Percentiles rank a stretch among this genome's conserved stretches.
Evolutionary conservation across 257 asterid species (phyloP).

Genomic region (Solanum lignicaule): DNA sequence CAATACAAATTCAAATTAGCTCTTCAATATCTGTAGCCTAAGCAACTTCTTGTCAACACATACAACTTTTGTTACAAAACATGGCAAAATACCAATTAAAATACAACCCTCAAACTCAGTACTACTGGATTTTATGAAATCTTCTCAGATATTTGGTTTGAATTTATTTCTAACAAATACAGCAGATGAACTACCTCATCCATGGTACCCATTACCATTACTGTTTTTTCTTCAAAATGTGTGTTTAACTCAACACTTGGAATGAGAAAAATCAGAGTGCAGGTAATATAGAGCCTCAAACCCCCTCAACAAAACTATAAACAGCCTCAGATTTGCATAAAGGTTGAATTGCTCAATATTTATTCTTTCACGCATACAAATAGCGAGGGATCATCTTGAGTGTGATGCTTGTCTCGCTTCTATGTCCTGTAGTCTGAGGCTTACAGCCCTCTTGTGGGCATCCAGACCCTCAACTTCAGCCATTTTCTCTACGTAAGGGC

Average conservation of each 20-base stretch:
- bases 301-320: background rate
- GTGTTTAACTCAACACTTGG: background rate
- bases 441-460: slow-evolving; percentile 96
- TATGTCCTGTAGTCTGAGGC: slow-evolving; percentile 79
- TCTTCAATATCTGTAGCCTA: background rate
- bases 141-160: background rate
- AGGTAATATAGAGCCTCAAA: background rate
- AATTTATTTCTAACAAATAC: background rate
- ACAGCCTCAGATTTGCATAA: background rate
- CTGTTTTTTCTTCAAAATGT: background rate
- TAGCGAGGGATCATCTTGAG: background rate
- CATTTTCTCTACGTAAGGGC: slow-evolving; percentile 89
- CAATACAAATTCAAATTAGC: background rate
- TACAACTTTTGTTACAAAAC: background rate
- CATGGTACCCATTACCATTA: background rate
- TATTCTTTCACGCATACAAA: background rate
- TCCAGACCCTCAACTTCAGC: slow-evolving; percentile 93
- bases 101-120: background rate
- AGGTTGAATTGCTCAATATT: background rate
- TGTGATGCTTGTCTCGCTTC: slow-evolving; percentile 28
- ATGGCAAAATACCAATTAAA: background rate
- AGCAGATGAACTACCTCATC: background rate
- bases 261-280: background rate
- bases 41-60: background rate
- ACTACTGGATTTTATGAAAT: background rate